Base-by-base conservation (phyloP, 371 early-diverging fungal species). In the Zychaea mexicana region DNA sequence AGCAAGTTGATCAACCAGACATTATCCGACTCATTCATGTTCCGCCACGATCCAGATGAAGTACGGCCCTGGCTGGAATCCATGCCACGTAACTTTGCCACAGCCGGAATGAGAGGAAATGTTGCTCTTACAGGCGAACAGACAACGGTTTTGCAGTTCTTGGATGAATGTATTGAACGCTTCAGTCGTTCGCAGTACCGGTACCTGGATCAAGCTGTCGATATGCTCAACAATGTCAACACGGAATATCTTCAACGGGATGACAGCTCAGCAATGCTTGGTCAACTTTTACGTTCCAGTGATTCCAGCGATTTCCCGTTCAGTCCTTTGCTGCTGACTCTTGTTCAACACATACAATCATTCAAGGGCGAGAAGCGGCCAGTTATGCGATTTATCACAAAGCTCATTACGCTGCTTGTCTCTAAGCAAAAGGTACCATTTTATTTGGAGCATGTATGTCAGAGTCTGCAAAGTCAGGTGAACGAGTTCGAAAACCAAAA, bases 161-260 rank as follows among this genome's bases (percentile, higher is more conserved):
- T 92, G 42, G 90, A 90, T 56, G 87, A 87, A 57, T 87, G 87
- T 54, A 76, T 90, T 27, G 67, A 66, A 45, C 78, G 85, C 9
- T 89, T 87, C 58, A 71, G 73, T 10, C 74, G 82, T 36, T 74
- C 83, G 3, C 88, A 90, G 57, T 89, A 88, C 64, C 82, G 84
- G 33, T 84, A 86, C 61, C 83, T 88, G 13, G 92, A 91, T 67
- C 77, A 83, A 47, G 59, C 82, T 2, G 74, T 74, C 6, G 55
- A 64, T 24, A 49, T 49, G 49, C 49, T 49, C 49, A 49, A 49
- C 49, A 49, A 22, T 49, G 49, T 49, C 21, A 49, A 49, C 3
- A 49, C 22, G 6, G 49, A 49, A 19, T 49, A 49, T 49, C n/a
- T 49, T 3, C 5, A 49, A 13, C 49, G 22, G 24, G 22, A 49